Conservation (phyloP, 2,329 filamentous ascomycete species). For the Nectriaceae sp. region DNA sequence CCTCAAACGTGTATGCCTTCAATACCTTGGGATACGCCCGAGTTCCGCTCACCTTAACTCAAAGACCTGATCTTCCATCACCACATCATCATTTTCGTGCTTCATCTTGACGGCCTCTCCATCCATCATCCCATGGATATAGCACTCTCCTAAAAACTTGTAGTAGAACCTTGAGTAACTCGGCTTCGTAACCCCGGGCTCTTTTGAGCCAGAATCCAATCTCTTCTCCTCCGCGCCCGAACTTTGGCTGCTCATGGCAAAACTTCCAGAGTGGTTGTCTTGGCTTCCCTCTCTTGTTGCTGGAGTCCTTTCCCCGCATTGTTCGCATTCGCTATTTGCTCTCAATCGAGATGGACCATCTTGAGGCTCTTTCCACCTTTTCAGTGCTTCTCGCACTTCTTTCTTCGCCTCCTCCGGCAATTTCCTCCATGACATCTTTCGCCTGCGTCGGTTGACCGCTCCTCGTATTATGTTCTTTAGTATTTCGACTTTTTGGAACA, state of each 20-base stretch:
- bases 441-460: background rate
- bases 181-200: background rate
- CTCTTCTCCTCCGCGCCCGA: background rate
- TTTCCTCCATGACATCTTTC: background rate
- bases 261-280: background rate
- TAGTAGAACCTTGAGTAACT: background rate
- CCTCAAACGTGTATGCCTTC: too few species aligned
- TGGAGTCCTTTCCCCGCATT: too few species aligned
- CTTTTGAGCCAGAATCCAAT: background rate
- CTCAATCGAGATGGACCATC: background rate
- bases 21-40: too few species aligned
- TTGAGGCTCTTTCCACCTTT: background rate
- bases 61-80: background rate
- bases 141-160: constrained; percentile 1
- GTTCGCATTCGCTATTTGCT: too few species aligned
- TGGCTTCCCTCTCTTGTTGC: background rate
- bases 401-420: background rate
- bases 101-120: background rate
- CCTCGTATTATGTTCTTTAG: background rate
- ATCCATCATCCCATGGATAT: constrained; percentile 3
- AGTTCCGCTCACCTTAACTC: background rate
- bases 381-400: background rate
- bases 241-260: background rate
- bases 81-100: background rate
- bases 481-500: background rate